Conservation (phyloP, 2,329 filamentous ascomycete genomes). For the Monosporascus sp. region DNA sequence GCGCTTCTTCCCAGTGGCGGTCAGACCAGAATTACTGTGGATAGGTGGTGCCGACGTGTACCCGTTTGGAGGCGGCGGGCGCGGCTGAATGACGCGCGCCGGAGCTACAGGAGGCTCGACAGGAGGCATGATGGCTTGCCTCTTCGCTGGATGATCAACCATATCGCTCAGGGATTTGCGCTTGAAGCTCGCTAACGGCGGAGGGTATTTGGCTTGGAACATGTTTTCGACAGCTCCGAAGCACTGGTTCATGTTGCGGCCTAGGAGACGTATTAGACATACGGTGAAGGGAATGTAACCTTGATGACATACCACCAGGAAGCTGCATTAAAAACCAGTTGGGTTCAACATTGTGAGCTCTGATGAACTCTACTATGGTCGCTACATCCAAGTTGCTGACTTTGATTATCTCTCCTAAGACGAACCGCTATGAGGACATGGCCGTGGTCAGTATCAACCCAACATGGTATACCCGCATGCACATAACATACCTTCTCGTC, state of each 20-base stretch:
- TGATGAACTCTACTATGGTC: conserved; percentile 42
- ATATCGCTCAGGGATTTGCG: conserved; percentile 31
- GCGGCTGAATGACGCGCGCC: conserved; percentile 26
- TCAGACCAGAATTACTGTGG: conserved; percentile 15
- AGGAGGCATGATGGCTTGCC: conserved; percentile 23
- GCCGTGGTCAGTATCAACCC: conserved; percentile 9
- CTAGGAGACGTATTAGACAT: conserved; percentile 20
- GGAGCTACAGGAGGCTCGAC: conserved; percentile 19
- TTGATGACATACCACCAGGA: conserved; percentile 34
- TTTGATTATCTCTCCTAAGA: conserved; percentile 55
- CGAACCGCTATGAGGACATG: conserved; percentile 41
- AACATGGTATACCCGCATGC: background rate
- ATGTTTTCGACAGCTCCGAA: conserved; percentile 34
- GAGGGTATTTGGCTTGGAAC: conserved; percentile 28
- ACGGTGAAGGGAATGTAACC: conserved; percentile 5
- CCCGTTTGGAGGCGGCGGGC: conserved; percentile 22
- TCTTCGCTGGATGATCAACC: conserved; percentile 27
- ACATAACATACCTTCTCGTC: conserved; percentile 44
- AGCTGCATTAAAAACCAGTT: conserved; percentile 45
- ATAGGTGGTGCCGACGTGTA: conserved; percentile 14
- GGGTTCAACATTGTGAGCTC: conserved; percentile 32
- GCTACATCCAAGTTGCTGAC: conserved; percentile 44
- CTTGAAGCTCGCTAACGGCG: conserved; percentile 25
- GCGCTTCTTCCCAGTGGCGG: conserved; percentile 33
- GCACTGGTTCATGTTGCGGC: conserved; percentile 43